Evolutionary conservation across 352 stramenopile species (phyloP), one percentile per base, ranked within the genome.

Genomic region (Phytophthora hybrid): DNA sequence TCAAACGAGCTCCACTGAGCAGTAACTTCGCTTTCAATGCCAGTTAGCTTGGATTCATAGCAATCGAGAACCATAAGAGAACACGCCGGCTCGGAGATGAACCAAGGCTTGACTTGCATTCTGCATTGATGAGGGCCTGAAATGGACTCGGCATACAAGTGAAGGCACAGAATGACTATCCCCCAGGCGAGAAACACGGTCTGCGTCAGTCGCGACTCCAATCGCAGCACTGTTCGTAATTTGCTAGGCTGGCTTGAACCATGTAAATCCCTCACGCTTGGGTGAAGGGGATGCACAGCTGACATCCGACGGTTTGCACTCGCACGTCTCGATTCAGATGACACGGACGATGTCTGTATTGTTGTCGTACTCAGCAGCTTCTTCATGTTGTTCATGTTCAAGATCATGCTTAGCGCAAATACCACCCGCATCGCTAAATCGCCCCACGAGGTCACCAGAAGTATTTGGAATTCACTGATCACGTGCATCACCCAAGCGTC

Each of bases 391-490:
- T 81, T 76, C 7, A 87, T 29, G 21, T 72, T 82, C 14, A 51
- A 44, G 10, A 79, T 29, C 59, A 82, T 76, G 10, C 77, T 80
- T 10, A 83, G 2, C 4, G 69, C 69, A 49, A 84, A 76, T 2
- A 84, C 9, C 16, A 69, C 58, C 16, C 64, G 71, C 41, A 81
- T 76, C 0, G 52, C 37, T 4, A 78, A 49, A 34, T 87, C 78
- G 1, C 39, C 67, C 63, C 76, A 79, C 0, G 77, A 85, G 7
- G 32, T 52, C 9, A 87, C 79, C 10, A 84, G 44, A 23, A 84
- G 57, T 34, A 91, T 67, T 49, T 77, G 72, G 55, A 89, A 82
- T n/a, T 89, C 80, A 51, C 77, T 86, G 37, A 81, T 75, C 2
- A 73, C 73, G 41, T 84, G 70, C 18, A 80, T 73, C 5, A 78